phyloP scores from a whole-genome alignment of 2,329 filamentous ascomycete genomes.

The Nemania diffusa region DNA sequence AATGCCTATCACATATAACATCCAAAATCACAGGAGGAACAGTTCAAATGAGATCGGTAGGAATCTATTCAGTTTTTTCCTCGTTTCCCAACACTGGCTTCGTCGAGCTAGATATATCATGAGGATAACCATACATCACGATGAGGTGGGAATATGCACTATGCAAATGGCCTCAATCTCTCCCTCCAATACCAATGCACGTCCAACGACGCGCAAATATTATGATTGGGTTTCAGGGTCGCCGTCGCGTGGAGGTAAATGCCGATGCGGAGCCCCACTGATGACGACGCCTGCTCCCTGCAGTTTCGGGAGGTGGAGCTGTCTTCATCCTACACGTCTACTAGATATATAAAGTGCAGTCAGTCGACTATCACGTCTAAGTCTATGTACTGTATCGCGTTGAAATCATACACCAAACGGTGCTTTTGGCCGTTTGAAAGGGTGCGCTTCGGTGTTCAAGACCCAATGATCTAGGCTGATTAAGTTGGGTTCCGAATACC shows the following conservation, averaged over 20 bases:
- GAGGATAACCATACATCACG: conserved; percentile 18
- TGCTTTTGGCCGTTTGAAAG: conserved; percentile 44
- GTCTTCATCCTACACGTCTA: not conserved
- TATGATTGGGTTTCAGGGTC: not conserved
- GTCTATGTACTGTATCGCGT: not conserved
- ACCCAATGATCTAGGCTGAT: conserved; percentile 75
- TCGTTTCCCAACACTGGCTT: not conserved
- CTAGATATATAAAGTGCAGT: conserved; percentile 14
- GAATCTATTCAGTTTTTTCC: not conserved
- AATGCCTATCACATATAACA: too few relatives aligned
- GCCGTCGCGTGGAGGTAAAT: conserved; percentile 13
- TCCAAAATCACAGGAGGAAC: not conserved
- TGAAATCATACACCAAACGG: conserved; percentile 30
- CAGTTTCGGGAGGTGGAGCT: conserved; percentile 24
- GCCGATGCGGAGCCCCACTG: conserved; percentile 13
- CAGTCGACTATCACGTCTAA: conserved; percentile 1
- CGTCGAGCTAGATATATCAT: not conserved
- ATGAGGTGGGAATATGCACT: conserved; percentile 1
- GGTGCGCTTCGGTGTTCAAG: conserved; percentile 58
- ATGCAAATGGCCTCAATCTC: conserved; percentile 20
- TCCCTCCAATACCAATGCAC: not conserved
- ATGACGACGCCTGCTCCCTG: conserved; percentile 32
- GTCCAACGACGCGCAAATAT: not conserved
- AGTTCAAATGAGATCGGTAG: not conserved
- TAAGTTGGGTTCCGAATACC: conserved; percentile 60